phyloP scores from a whole-genome alignment of 257 asterid genomes.

The Echites panduratus region DNA sequence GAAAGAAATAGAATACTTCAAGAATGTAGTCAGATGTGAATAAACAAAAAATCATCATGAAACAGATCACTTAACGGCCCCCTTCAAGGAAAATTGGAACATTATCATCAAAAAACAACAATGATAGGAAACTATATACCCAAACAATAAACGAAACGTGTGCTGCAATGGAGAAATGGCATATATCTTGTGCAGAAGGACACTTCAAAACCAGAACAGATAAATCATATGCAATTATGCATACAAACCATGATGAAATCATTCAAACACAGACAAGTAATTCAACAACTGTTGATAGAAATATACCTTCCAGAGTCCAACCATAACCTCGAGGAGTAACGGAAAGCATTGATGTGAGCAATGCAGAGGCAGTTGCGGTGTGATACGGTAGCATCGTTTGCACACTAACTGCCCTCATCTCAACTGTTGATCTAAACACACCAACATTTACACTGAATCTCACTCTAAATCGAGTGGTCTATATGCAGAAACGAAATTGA shows the following conservation, averaged over 20 bases:
- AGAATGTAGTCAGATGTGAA: neutral
- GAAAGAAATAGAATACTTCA: neutral
- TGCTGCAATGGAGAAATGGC: neutral
- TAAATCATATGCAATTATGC: neutral
- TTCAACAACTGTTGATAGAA: neutral
- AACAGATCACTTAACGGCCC: neutral
- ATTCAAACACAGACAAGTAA: neutral
- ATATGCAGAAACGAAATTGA: neutral
- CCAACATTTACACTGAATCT: neutral
- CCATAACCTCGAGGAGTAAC: conserved; percentile 61
- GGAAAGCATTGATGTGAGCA: conserved; percentile 84
- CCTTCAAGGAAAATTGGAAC: neutral
- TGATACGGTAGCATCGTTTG: conserved; percentile 85
- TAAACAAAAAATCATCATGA: neutral
- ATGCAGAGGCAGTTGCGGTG: conserved; percentile 80
- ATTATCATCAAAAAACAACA: neutral
- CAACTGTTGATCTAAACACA: conserved; percentile 60
- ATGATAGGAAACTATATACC: neutral
- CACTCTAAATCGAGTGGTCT: neutral
- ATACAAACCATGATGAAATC: neutral
- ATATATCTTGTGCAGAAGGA: neutral
- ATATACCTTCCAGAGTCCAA: conserved; percentile 82
- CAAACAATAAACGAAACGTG: neutral
- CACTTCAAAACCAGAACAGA: neutral
- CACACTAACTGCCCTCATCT: conserved; percentile 54